Evolutionary conservation across 495 filamentous ascomycete genomes (phyloP).

Genomic region (Alectoria sarmentosa): DNA sequence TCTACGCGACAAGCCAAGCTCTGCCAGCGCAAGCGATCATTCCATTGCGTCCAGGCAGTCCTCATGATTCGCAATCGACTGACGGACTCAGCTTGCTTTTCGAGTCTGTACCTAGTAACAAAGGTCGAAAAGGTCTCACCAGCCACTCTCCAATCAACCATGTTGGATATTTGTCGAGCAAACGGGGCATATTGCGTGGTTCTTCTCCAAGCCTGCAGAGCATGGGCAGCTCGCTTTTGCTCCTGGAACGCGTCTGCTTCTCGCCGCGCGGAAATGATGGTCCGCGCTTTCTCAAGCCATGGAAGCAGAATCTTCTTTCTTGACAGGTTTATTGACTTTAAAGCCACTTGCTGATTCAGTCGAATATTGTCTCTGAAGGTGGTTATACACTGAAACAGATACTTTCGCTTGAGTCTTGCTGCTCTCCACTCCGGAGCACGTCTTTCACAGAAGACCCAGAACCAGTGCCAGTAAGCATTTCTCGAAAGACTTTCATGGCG

Average conservation of each 20-base stretch:
- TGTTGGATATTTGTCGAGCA: conserved; percentile 38
- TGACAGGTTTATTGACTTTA: conserved; percentile 3
- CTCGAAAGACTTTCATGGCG: conserved; percentile 40
- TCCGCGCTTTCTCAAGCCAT: conserved; percentile 29
- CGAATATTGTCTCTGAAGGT: conserved; percentile 3
- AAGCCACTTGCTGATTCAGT: conserved; percentile 19
- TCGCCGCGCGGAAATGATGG: conserved; percentile 28
- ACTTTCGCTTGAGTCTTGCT: conserved; percentile 40
- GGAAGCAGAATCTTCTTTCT: conserved; percentile 11
- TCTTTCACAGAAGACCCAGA: conserved; percentile 46
- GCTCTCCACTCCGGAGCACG: conserved; percentile 49
- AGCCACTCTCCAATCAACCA: conserved; percentile 43
- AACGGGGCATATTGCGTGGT: conserved; percentile 44
- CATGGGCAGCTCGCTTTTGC: conserved; percentile 29
- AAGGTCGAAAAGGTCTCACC: conserved; percentile 46
- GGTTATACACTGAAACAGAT: conserved; percentile 37
- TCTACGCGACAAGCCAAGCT: conserved; percentile 48
- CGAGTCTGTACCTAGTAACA: conserved; percentile 41
- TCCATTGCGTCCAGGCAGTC: conserved; percentile 59
- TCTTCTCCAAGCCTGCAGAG: conserved; percentile 36
- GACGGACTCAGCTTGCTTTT: conserved; percentile 48
- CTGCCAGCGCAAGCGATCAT: conserved; percentile 53
- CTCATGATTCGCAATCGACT: conserved; percentile 47
- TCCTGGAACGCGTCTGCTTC: conserved; percentile 33
- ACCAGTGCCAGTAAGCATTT: conserved; percentile 49